These are phyloP conservation scores for Fusarium sp. DNA, from an alignment of 2,329 filamentous ascomycete species.

Conservation along the genomic window DNA sequence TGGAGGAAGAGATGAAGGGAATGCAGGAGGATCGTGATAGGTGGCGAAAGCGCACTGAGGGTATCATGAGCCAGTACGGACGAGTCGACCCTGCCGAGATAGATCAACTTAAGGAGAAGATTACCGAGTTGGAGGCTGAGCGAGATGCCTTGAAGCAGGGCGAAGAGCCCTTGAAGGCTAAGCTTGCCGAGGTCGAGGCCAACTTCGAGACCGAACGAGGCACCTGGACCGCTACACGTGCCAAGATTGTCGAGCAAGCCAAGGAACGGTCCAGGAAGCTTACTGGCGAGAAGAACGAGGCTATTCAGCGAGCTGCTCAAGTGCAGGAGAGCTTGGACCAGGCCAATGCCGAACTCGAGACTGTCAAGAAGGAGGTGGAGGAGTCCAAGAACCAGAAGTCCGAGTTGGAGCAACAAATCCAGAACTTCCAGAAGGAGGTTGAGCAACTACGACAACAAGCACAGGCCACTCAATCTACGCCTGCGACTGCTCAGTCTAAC, in stretches of 20 bases:
- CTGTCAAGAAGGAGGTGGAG: conserved; percentile 55
- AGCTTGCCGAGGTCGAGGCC: conserved; percentile 63
- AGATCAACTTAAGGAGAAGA: conserved; percentile 85
- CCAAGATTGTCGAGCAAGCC: conserved; percentile 69
- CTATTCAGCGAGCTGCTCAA: conserved; percentile 62
- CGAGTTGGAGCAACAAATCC: conserved; percentile 57
- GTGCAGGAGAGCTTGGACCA: conserved; percentile 63
- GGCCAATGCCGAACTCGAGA: conserved; percentile 65
- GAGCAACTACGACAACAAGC: conserved; percentile 53
- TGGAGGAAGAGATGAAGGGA: conserved; percentile 88
- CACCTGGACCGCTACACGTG: conserved; percentile 63
- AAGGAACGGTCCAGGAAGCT: conserved; percentile 69
- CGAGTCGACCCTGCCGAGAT: conserved; percentile 93
- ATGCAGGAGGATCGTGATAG: conserved; percentile 91
- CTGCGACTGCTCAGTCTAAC: conserved; percentile 51
- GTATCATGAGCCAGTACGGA: conserved; percentile 95
- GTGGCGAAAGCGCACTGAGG: conserved; percentile 95
- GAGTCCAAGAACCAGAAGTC: conserved; percentile 48
- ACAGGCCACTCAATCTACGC: conserved; percentile 49
- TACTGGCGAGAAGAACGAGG: conserved; percentile 65
- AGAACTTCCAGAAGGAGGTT: conserved; percentile 57
- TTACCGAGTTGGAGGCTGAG: conserved; percentile 74
- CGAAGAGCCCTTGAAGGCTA: conserved; percentile 64
- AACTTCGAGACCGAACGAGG: conserved; percentile 65
- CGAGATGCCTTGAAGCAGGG: conserved; percentile 66